Conservation (phyloP, 2,329 filamentous ascomycete species). For the Aotearoamyces nothofagi region DNA sequence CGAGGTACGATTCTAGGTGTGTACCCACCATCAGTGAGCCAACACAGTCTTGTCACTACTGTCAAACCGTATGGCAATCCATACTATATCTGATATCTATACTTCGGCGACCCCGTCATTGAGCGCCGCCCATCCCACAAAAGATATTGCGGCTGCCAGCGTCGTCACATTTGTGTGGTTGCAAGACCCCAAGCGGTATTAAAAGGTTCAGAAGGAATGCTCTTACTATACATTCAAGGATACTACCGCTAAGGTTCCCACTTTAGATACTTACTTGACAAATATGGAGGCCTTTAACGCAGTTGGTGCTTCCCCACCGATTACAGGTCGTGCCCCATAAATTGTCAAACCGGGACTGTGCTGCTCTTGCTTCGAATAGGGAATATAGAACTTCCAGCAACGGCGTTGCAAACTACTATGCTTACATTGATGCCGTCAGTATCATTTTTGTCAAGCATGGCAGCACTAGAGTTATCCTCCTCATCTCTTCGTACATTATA, state of each 20-base stretch:
- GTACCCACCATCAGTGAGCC: too few relatives aligned
- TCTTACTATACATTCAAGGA: conserved; percentile 19
- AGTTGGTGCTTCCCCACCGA: conserved; percentile 28
- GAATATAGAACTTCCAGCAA: conserved; percentile 38
- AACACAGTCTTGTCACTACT: too few relatives aligned
- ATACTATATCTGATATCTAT: conserved; percentile 26
- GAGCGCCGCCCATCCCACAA: conserved; percentile 35
- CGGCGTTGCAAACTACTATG: conserved; percentile 32
- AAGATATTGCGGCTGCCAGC: conserved; percentile 30
- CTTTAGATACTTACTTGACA: conserved; percentile 28
- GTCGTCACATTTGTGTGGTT: conserved; percentile 36
- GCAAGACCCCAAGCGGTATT: conserved; percentile 20
- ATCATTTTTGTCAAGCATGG: conserved; percentile 35
- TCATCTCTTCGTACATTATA: conserved; percentile 13
- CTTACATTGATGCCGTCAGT: conserved; percentile 38
- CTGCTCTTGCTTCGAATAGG: conserved; percentile 46
- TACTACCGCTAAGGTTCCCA: conserved; percentile 30
- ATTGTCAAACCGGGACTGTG: conserved; percentile 47
- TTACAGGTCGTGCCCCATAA: conserved; percentile 46
- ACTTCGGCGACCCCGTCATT: conserved; percentile 45
- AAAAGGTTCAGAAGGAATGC: conserved; percentile 1
- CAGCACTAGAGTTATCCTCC: conserved; percentile 30
- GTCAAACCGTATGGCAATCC: not conserved
- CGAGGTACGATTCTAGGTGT: too few relatives aligned
- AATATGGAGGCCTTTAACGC: conserved; percentile 31